Percentiles rank a stretch among this genome's conserved stretches.
phyloP scores from a whole-genome alignment of 2,329 filamentous ascomycete genomes.

The Sporothrix protearum region DNA sequence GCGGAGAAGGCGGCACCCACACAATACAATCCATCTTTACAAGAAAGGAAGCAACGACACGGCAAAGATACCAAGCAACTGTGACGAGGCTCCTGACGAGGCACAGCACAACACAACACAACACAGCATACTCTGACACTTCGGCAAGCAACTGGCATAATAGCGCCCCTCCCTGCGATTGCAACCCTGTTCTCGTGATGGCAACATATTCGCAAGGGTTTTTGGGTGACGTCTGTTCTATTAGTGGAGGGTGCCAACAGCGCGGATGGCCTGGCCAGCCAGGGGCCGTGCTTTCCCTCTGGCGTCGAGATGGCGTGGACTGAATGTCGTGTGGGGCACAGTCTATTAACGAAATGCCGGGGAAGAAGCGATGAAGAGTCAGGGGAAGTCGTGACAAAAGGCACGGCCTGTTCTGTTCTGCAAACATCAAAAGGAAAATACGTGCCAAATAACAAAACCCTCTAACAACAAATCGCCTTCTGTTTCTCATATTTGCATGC shows the following conservation, averaged over 20 bases:
- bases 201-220: constrained; percentile 3
- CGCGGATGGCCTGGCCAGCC: background rate
- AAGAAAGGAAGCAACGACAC: background rate
- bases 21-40: background rate
- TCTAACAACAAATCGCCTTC: background rate
- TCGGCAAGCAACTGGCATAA: background rate
- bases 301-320: background rate
- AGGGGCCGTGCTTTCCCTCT: background rate
- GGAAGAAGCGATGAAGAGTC: background rate
- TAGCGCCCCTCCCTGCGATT: background rate
- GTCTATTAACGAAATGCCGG: background rate
- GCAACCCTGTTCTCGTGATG: background rate
- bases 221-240: background rate
- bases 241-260: background rate
- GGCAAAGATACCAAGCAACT: background rate
- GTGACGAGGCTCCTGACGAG: background rate
- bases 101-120: background rate
- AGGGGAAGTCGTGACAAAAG: background rate
- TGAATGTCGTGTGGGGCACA: background rate
- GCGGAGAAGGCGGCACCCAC: background rate
- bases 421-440: background rate
- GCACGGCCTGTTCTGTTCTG: background rate
- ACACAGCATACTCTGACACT: background rate
- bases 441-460: background rate
- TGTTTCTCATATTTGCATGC: background rate